Evolutionary conservation across 148 eudicot species (phyloP).

Genomic region (Arbutus unedo): DNA sequence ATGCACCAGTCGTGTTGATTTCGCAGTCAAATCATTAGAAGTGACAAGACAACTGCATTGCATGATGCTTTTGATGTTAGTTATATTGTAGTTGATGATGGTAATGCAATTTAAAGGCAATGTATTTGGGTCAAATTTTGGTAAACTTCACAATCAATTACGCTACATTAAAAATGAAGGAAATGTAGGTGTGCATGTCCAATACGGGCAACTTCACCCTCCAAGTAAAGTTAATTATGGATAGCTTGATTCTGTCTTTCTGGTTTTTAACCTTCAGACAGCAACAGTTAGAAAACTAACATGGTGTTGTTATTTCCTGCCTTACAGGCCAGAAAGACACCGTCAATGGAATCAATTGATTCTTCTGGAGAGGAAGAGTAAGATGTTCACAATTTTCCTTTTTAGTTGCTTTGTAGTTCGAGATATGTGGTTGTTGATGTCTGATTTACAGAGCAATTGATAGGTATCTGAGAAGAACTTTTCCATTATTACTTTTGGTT

Average conservation of each 20-base stretch:
- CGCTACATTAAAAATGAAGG: neutral
- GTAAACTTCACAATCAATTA: neutral
- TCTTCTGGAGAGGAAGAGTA: slow-evolving; percentile 99
- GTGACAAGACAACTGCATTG: neutral
- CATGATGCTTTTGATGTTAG: neutral
- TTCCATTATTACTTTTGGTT: neutral
- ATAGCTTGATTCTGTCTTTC: neutral
- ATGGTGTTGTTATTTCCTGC: neutral
- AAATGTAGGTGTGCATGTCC: neutral
- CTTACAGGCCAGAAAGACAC: slow-evolving; percentile 69
- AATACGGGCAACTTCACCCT: neutral
- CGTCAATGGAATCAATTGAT: slow-evolving; percentile 88
- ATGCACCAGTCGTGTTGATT: neutral
- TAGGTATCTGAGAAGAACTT: neutral
- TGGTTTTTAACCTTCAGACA: slow-evolving; percentile 10
- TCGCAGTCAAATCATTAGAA: neutral
- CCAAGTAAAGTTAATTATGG: neutral
- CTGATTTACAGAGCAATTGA: slow-evolving; percentile 3
- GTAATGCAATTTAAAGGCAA: neutral
- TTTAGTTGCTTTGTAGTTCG: neutral
- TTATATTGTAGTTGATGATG: neutral
- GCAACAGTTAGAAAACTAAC: neutral
- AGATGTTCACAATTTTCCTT: slow-evolving; percentile 28
- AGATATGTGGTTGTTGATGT: neutral
- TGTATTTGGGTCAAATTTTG: neutral